Evolutionary conservation across 2,329 filamentous ascomycete genomes (phyloP).

Genomic region (Curvularia sp.): DNA sequence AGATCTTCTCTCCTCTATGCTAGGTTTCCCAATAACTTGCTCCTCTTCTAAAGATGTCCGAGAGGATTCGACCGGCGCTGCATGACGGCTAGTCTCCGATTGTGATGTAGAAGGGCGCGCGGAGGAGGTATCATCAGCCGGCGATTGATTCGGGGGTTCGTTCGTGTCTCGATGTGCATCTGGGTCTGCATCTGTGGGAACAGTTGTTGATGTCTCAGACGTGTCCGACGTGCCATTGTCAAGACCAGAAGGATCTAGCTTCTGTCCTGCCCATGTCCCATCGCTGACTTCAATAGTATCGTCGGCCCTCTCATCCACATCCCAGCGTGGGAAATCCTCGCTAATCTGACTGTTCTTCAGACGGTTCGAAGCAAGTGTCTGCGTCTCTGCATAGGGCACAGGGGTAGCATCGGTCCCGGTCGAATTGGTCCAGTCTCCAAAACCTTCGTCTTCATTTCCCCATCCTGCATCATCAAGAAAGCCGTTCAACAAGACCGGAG

Average conservation of each 20-base stretch:
- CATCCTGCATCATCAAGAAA: conserved; percentile 49
- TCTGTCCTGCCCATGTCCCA: conserved; percentile 22
- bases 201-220: conserved; percentile 44
- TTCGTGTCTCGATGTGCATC: conserved; percentile 3
- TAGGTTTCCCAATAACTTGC: not conserved
- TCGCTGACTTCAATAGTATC: conserved; percentile 2
- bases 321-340: conserved; percentile 15
- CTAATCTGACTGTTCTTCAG: not conserved
- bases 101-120: conserved; percentile 46
- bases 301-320: conserved; percentile 1
- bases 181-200: conserved; percentile 35
- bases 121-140: conserved; percentile 41
- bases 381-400: conserved; percentile 7
- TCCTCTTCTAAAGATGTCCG: conserved; percentile 49
- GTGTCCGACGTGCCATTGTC: conserved; percentile 36
- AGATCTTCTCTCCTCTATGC: not conserved
- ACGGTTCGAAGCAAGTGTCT: conserved; percentile 1
- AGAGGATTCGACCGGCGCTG: conserved; percentile 41
- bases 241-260: conserved; percentile 15
- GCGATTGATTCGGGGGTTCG: conserved; percentile 15
- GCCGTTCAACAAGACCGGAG: conserved; percentile 34
- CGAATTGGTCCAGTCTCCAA: conserved; percentile 39
- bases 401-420: conserved; percentile 13
- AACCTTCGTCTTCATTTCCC: conserved; percentile 42
- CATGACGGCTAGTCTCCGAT: conserved; percentile 46